Conservation (phyloP, 352 stramenopile genomes). For the Elongisporangium undulatum region DNA sequence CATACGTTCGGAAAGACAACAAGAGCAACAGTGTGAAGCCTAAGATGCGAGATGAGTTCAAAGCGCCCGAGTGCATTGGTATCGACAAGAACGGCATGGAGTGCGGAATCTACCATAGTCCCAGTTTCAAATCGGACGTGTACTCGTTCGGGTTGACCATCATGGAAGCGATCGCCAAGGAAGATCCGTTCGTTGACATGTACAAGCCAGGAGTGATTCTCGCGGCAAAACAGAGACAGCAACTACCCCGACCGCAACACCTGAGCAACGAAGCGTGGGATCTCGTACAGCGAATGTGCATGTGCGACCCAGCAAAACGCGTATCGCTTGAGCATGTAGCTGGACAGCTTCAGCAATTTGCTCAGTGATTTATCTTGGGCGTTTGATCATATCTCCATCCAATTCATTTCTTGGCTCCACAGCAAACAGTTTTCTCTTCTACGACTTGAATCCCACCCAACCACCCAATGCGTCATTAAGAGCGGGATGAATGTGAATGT, state of each 20-base stretch:
- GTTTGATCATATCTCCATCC: no score
- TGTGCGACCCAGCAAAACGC: no score
- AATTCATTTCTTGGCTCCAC: no score
- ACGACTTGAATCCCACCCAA: no score
- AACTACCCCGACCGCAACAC: neutral
- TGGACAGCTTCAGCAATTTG: no score
- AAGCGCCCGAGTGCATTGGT: constrained; percentile 17
- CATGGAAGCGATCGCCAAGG: constrained; percentile 15
- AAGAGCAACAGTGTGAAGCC: constrained; percentile 13
- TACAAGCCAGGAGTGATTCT: neutral
- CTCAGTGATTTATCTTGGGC: no score
- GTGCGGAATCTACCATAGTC: constrained; percentile 1
- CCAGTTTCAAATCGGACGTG: constrained; percentile 22
- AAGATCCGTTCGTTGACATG: constrained; percentile 6
- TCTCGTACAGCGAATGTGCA: constrained; percentile 2
- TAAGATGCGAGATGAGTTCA: constrained; percentile 13
- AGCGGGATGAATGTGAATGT: no score
- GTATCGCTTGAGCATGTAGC: no score
- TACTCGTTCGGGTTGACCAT: constrained; percentile 32
- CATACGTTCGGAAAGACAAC: constrained; percentile 19
- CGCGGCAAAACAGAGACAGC: constrained; percentile 3
- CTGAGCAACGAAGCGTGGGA: constrained; percentile 11
- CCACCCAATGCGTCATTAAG: no score
- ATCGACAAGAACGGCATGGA: constrained; percentile 5
- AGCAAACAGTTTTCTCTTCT: no score